Conservation (phyloP, 306 rosid species). For the Delonix regia region DNA sequence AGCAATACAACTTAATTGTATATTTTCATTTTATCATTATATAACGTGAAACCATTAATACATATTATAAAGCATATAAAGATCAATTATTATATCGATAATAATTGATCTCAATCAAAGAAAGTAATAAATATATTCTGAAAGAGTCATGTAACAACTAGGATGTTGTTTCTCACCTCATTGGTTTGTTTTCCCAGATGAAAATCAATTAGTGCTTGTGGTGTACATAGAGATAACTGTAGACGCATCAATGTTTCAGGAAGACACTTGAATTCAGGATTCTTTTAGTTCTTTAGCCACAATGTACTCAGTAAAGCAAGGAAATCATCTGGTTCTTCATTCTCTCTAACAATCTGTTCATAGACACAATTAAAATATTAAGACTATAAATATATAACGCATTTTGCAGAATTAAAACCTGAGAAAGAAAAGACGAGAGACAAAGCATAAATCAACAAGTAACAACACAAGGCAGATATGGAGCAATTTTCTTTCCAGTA, state of each 20-base stretch:
- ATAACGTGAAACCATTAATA: not conserved
- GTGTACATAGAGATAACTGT: slow-evolving; percentile 45
- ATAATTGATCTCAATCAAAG: slow-evolving; percentile 7
- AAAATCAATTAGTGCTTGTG: slow-evolving; percentile 47
- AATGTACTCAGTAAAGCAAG: slow-evolving; percentile 61
- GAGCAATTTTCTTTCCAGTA: slow-evolving; percentile 18
- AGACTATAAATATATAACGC: slow-evolving; percentile 12
- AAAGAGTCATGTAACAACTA: slow-evolving; percentile 18
- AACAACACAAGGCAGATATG: not conserved
- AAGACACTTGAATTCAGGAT: slow-evolving; percentile 39
- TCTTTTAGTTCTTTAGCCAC: slow-evolving; percentile 43
- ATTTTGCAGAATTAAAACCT: slow-evolving; percentile 25
- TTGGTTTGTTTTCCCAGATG: slow-evolving; percentile 38
- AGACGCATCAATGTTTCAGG: slow-evolving; percentile 31
- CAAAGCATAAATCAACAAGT: slow-evolving; percentile 7
- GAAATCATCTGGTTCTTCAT: slow-evolving; percentile 80
- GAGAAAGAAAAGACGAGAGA: slow-evolving; percentile 10
- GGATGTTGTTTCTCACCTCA: slow-evolving; percentile 53
- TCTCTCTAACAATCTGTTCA: slow-evolving; percentile 74
- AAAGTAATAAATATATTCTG: slow-evolving; percentile 21
- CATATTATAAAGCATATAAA: not conserved
- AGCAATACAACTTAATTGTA: not conserved
- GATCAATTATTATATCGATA: not conserved
- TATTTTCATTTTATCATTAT: not conserved
- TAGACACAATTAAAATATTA: slow-evolving; percentile 23